Evolutionary conservation across 2,329 filamentous ascomycete species (phyloP), one percentile per base, ranked within the genome.

Genomic region (Colletotrichum liaoningense): DNA sequence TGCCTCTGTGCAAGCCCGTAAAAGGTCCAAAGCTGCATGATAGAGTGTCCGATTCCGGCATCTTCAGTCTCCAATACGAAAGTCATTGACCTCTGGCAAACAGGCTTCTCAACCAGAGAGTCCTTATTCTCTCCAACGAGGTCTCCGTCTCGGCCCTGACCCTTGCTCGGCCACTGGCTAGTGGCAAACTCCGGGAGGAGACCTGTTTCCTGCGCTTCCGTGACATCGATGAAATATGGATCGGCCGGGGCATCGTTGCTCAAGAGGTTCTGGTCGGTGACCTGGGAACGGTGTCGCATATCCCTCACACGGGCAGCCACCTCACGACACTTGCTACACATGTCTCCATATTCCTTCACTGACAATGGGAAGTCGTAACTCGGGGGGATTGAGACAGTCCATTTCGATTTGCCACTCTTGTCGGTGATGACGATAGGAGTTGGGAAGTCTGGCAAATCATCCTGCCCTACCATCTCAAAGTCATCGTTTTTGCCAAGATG

Each of bases 1-100:
- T 97, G 93, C 72, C 91, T 89, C 79, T 92, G 87, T 2, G 95
- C 94, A 67, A 97, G 84, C 4, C 94, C 94, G 79, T 97, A 97
- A 30, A 94, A 92, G 78, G 93, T 93, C 94, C 95, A 98, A 69
- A 97, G 80, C 79, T 92, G 89, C 88, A 97, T 91, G 72, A 98
- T 82, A 1, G 93, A 91, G 75, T 90, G 91, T 6, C 95, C 95
- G 11, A 97, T 86, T 3, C 95, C 95, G 2, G 94, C 93, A 77
- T 96, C 92, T 4, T 88, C 83, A 8, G 82, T 88, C 79, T 96
- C 94, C 78, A 97, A 86, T 1, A 95, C 89, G 80, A 93, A 97
- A 0, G 94, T 97, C 83, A 97, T 85, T 72, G 90, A 94, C 75
- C 83, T 91, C 59, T 91, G 85, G 83, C 95, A 97, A 19, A 92